phyloP scores from a whole-genome alignment of 495 filamentous ascomycete genomes.

The Aspergillus incahuasiensis region DNA sequence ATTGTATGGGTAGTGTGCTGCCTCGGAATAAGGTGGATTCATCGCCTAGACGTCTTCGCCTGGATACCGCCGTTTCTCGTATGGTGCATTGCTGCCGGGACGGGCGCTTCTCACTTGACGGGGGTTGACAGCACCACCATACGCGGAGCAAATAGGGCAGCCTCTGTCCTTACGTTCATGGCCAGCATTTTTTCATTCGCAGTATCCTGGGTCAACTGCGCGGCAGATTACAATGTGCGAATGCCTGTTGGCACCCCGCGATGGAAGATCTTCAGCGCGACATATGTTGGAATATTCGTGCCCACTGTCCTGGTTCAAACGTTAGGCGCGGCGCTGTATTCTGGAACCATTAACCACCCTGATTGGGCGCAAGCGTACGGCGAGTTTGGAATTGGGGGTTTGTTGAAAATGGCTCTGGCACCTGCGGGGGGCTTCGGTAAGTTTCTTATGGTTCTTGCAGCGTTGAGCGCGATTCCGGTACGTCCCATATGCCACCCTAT shows the following conservation, averaged over 20 bases:
- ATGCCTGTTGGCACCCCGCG: conserved; percentile 51
- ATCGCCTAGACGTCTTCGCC: conserved; percentile 24
- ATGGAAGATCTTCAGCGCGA: conserved; percentile 54
- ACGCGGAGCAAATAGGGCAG: conserved; percentile 48
- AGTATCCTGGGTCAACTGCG: conserved; percentile 59
- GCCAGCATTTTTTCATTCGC: conserved; percentile 60
- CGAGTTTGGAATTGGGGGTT: conserved; percentile 52
- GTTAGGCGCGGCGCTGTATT: conserved; percentile 60
- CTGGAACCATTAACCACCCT: conserved; percentile 41
- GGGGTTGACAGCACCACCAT: conserved; percentile 34
- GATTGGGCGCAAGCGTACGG: conserved; percentile 49
- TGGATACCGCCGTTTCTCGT: conserved; percentile 37
- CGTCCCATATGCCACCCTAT: neutral
- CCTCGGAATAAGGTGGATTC: conserved; percentile 25
- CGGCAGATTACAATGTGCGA: conserved; percentile 66
- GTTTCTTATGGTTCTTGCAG: conserved; percentile 34
- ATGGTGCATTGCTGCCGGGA: conserved; percentile 36
- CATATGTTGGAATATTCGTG: conserved; percentile 56
- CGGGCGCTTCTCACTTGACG: conserved; percentile 28
- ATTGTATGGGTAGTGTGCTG: conserved; percentile 22
- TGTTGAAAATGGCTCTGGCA: conserved; percentile 54
- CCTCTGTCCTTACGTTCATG: conserved; percentile 57
- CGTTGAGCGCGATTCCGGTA: conserved; percentile 32
- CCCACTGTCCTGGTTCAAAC: conserved; percentile 62
- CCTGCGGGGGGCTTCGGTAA: conserved; percentile 39